Percentiles rank a stretch among this genome's conserved stretches.
phyloP scores from a whole-genome alignment of 768 basidiomycete species.

The Daedaleopsis sinensis region DNA sequence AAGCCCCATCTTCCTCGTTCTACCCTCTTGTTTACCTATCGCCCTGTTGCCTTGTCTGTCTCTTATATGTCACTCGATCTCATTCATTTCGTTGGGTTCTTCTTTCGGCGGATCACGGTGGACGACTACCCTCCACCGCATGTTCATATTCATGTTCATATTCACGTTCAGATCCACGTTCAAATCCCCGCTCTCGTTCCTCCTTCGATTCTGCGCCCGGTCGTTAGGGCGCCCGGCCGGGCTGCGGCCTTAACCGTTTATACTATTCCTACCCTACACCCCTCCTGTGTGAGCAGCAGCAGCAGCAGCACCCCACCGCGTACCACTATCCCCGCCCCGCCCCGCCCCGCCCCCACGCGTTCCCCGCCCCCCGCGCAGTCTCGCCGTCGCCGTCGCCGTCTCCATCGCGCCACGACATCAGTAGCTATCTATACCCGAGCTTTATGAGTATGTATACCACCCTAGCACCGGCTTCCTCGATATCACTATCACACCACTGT shows the following conservation, averaged over 20 bases:
- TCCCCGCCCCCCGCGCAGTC: background rate
- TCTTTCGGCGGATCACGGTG: background rate
- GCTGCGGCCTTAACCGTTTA: too few relatives aligned
- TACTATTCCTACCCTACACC: too few relatives aligned
- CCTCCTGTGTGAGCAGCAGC: background rate
- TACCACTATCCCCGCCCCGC: background rate
- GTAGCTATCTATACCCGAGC: conserved; percentile 21
- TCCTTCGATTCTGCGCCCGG: background rate
- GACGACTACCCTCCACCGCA: background rate
- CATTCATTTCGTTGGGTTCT: conserved; percentile 1
- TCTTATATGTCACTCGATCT: background rate
- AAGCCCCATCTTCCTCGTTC: conserved; percentile 15
- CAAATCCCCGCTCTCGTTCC: background rate
- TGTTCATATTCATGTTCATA: background rate
- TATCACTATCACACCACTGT: conserved; percentile 7
- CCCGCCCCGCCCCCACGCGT: too few relatives aligned
- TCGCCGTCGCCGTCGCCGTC: too few relatives aligned
- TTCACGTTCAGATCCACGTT: background rate
- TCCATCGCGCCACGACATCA: background rate
- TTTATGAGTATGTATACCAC: conserved; percentile 22
- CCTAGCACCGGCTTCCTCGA: conserved; percentile 14
- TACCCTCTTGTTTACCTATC: background rate
- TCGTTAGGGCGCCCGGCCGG: too few relatives aligned
- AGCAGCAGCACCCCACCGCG: background rate
- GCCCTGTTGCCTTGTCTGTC: conserved; percentile 1